Evolutionary conservation across 2,329 filamentous ascomycete species (phyloP).

Genomic region (Diaporthe nobilis): DNA sequence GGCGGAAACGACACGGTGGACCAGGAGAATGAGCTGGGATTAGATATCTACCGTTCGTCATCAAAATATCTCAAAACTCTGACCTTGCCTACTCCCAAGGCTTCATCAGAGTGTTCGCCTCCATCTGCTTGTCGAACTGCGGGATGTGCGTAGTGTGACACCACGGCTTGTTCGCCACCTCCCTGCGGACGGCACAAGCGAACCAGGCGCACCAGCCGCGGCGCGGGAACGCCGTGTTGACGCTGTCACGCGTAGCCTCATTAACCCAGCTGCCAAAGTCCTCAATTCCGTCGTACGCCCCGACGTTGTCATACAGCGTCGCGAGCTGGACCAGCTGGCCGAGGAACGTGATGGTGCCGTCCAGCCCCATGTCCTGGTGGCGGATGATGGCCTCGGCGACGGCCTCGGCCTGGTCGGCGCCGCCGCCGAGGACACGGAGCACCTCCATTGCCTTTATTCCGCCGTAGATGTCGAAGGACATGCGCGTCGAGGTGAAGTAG

Average conservation of each 20-base stretch:
- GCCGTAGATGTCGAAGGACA: conserved; percentile 11
- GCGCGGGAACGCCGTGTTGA: conserved; percentile 9
- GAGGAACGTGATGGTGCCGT: conserved; percentile 23
- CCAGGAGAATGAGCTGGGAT: background rate
- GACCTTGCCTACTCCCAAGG: background rate
- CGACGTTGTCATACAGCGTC: conserved; percentile 14
- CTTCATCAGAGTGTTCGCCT: conserved; percentile 18
- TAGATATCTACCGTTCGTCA: background rate
- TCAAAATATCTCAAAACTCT: background rate
- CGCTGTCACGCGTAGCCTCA: background rate
- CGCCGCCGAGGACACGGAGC: background rate
- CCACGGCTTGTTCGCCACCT: conserved; percentile 3
- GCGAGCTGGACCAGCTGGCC: conserved; percentile 19
- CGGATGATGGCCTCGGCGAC: conserved; percentile 24
- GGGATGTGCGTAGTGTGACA: conserved; percentile 17
- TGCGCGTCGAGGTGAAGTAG: background rate
- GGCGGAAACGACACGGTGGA: background rate
- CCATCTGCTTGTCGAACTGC: background rate
- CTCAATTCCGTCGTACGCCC: background rate
- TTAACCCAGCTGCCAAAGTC: background rate
- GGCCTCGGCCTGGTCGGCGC: conserved; percentile 4
- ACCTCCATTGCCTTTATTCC: conserved; percentile 10
- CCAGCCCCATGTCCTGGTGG: conserved; percentile 11
- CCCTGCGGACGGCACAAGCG: background rate
- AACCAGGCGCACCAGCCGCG: conserved; percentile 9